These are phyloP conservation scores for Arabidopsis hybrid DNA, from an alignment of 441 rosid genomes.

Conservation along the genomic window DNA sequence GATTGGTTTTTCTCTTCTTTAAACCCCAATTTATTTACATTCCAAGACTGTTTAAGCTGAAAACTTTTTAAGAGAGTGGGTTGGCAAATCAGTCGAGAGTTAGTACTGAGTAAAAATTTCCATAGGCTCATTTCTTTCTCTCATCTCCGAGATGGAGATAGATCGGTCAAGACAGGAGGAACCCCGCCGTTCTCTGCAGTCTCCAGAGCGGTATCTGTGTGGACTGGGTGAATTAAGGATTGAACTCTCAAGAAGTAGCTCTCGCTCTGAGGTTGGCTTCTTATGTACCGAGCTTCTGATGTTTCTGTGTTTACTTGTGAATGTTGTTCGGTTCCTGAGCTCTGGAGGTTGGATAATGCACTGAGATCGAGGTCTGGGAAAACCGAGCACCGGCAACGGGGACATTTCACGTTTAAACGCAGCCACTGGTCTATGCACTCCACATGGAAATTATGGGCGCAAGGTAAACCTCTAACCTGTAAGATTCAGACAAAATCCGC, in stretches of 20 bases:
- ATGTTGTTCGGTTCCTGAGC: slow-evolving; percentile 57
- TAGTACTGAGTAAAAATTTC: slow-evolving; percentile 11
- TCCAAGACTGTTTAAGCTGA: neutral
- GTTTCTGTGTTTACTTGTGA: slow-evolving; percentile 38
- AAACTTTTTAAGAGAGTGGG: neutral
- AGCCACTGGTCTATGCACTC: slow-evolving; percentile 99
- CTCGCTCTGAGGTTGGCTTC: slow-evolving; percentile 71
- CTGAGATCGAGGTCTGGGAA: slow-evolving; percentile 98
- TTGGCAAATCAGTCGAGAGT: slow-evolving; percentile 33
- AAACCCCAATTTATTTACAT: slow-evolving; percentile 33
- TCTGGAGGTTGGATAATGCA: slow-evolving; percentile 82
- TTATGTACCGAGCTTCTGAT: slow-evolving; percentile 42
- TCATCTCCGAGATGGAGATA: slow-evolving; percentile 40
- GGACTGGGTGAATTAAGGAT: slow-evolving; percentile 65
- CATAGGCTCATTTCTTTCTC: slow-evolving; percentile 8
- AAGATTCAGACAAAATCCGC: slow-evolving; percentile 5
- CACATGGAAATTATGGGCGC: slow-evolving; percentile 99
- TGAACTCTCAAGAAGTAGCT: slow-evolving; percentile 82
- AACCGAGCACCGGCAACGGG: slow-evolving; percentile 96
- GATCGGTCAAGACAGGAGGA: slow-evolving; percentile 24
- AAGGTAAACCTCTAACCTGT: slow-evolving; percentile 99
- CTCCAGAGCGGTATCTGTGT: slow-evolving; percentile 50
- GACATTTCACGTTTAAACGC: slow-evolving; percentile 93
- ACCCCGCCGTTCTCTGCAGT: slow-evolving; percentile 44
- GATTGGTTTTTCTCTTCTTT: slow-evolving; percentile 17